These are phyloP conservation scores for Didymella pomorum DNA, from an alignment of 2,329 filamentous ascomycete genomes.

Conservation along the genomic window DNA sequence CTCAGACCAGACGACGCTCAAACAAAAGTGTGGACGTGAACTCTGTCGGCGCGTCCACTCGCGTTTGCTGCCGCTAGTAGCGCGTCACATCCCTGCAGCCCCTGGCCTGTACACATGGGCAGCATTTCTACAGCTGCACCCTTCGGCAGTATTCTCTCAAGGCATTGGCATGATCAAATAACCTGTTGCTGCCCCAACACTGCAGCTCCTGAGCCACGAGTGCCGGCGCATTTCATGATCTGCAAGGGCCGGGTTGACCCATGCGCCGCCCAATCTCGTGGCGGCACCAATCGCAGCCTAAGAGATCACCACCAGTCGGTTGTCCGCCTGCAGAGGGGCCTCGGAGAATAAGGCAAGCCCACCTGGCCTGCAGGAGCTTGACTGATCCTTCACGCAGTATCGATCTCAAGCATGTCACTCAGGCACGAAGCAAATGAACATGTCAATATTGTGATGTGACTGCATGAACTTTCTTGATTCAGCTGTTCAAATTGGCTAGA, in stretches of 20 bases:
- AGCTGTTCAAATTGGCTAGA: conserved; percentile 11
- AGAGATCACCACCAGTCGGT: conserved; percentile 2
- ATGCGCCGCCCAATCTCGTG: conserved; percentile 3
- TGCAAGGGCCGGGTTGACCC: conserved; percentile 7
- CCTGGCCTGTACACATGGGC: neutral
- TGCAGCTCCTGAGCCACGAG: too few relatives aligned
- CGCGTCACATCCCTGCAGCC: neutral
- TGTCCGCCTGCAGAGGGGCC: conserved; percentile 3
- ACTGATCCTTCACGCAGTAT: neutral
- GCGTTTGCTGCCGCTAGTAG: neutral
- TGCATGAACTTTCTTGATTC: neutral
- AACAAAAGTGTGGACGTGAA: neutral
- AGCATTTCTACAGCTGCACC: neutral
- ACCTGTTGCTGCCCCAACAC: too few relatives aligned
- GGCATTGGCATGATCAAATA: too few relatives aligned
- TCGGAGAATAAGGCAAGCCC: neutral
- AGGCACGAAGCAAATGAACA: neutral
- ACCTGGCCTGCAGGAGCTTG: neutral
- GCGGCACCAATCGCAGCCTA: neutral
- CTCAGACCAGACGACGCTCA: neutral
- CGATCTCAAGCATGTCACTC: neutral
- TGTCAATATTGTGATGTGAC: neutral
- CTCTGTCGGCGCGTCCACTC: neutral
- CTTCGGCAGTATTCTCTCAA: too few relatives aligned
- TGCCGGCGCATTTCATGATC: neutral